phyloP scores from a whole-genome alignment of 768 basidiomycete species.

The Mrakia frigida region DNA sequence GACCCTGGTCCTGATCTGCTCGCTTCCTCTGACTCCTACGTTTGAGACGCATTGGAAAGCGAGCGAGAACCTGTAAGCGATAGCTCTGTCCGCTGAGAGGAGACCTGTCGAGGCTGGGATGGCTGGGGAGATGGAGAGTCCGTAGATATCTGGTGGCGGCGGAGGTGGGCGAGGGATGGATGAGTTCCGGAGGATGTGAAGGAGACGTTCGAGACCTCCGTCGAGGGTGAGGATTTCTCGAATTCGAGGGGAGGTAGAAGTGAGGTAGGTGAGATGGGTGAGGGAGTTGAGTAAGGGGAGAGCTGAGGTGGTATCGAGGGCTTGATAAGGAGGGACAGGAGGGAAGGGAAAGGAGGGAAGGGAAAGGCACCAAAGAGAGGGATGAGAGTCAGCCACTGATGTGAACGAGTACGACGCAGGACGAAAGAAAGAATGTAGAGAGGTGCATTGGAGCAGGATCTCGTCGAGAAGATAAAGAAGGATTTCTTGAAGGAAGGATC shows the following conservation, averaged over 20 bases:
- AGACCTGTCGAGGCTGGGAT: conserved; percentile 44
- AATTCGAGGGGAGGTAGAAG: conserved; percentile 93
- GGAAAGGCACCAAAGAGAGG: not conserved
- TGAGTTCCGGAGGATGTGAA: conserved; percentile 80
- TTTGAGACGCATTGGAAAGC: conserved; percentile 97
- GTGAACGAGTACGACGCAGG: not conserved
- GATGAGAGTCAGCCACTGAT: not conserved
- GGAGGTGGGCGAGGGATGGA: conserved; percentile 63
- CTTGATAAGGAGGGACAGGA: conserved; percentile 33
- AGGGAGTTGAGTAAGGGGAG: conserved; percentile 78
- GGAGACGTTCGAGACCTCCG: conserved; percentile 91
- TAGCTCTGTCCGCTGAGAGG: conserved; percentile 41
- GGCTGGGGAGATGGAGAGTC: conserved; percentile 41
- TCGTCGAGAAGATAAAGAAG: not conserved
- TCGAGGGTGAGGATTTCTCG: conserved; percentile 98
- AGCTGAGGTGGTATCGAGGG: conserved; percentile 46
- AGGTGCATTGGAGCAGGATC: not conserved
- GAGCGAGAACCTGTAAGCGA: conserved; percentile 56
- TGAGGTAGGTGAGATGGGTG: conserved; percentile 91
- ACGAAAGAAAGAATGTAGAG: not conserved
- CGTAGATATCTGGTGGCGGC: conserved; percentile 42
- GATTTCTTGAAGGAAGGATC: not conserved
- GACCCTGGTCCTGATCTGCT: conserved; percentile 81
- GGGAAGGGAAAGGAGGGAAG: not conserved
- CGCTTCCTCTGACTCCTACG: conserved; percentile 91